A percentile compares a stretch with the other conserved stretches of the same genome.
These are phyloP conservation scores for Lactarius vividus DNA, from an alignment of 768 basidiomycete genomes.

Conservation along the genomic window DNA sequence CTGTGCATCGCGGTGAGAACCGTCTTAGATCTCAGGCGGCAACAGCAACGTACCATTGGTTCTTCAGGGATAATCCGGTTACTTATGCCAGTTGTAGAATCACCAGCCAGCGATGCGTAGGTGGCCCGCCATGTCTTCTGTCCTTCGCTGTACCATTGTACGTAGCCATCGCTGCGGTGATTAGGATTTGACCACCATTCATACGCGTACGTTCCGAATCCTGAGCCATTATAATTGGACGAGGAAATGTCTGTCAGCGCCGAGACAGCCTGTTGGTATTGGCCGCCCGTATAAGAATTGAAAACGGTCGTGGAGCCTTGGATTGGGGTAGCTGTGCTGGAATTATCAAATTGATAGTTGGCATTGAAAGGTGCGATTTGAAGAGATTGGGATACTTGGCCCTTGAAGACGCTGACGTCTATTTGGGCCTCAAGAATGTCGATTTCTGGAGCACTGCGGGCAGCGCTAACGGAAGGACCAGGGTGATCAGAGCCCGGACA, in stretches of 20 bases:
- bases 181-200: conserved; percentile 82
- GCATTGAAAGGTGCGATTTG: conserved; percentile 81
- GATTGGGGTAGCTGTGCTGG: conserved; percentile 50
- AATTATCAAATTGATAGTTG: conserved; percentile 58
- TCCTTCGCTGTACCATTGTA: conserved; percentile 79
- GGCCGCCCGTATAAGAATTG: conserved; percentile 70
- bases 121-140: conserved; percentile 69
- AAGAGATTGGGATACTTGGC: conserved; percentile 75
- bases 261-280: conserved; percentile 73
- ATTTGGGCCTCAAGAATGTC: conserved; percentile 88
- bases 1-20: conserved; percentile 38
- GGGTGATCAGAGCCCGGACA: conserved; percentile 86
- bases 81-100: conserved; percentile 54
- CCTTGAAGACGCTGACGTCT: conserved; percentile 48
- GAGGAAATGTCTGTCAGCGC: conserved; percentile 56
- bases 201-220: conserved; percentile 64
- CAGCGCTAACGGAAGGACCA: conserved; percentile 62
- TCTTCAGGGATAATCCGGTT: conserved; percentile 79
- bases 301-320: conserved; percentile 50
- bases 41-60: conserved; percentile 68
- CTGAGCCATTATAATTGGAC: conserved; percentile 52
- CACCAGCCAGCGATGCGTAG: conserved; percentile 63
- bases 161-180: conserved; percentile 63
- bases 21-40: conserved; percentile 23
- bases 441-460: conserved; percentile 87